phyloP scores from a whole-genome alignment of 345 rosid species.

The Euphorbia pulcherrima region DNA sequence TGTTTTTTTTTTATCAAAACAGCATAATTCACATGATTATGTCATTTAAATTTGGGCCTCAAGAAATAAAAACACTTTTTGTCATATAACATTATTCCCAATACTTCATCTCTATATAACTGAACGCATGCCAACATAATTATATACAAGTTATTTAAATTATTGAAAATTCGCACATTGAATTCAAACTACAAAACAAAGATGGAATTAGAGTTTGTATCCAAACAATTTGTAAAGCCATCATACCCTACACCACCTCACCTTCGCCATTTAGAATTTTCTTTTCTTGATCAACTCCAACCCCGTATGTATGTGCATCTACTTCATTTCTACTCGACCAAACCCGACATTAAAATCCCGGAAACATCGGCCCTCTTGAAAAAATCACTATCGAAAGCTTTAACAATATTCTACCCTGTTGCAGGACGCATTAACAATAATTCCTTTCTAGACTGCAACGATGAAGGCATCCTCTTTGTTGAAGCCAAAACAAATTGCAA shows the following conservation, averaged over 20 bases:
- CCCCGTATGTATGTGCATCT: not conserved
- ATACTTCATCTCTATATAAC: too few species aligned
- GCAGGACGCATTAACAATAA: not conserved
- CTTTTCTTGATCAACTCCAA: slow-evolving; percentile 8
- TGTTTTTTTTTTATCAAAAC: not conserved
- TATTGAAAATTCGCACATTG: too few species aligned
- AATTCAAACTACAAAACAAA: too few species aligned
- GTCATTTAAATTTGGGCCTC: not conserved
- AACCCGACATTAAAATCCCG: not conserved
- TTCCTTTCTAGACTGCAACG: not conserved
- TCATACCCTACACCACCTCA: slow-evolving; percentile 24
- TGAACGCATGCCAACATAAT: too few species aligned
- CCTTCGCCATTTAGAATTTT: slow-evolving; percentile 4
- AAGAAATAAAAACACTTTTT: too few species aligned
- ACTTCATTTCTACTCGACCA: not conserved
- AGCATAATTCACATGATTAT: not conserved
- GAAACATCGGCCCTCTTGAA: not conserved
- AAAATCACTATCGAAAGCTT: not conserved
- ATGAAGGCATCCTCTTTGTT: not conserved
- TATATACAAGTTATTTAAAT: too few species aligned
- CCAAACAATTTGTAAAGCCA: not conserved
- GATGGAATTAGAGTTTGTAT: not conserved
- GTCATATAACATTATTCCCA: not conserved
- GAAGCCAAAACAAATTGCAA: not conserved
- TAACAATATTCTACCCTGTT: not conserved